Conservation (phyloP, 805 yeast species). For the Hanseniaspora singularis region DNA sequence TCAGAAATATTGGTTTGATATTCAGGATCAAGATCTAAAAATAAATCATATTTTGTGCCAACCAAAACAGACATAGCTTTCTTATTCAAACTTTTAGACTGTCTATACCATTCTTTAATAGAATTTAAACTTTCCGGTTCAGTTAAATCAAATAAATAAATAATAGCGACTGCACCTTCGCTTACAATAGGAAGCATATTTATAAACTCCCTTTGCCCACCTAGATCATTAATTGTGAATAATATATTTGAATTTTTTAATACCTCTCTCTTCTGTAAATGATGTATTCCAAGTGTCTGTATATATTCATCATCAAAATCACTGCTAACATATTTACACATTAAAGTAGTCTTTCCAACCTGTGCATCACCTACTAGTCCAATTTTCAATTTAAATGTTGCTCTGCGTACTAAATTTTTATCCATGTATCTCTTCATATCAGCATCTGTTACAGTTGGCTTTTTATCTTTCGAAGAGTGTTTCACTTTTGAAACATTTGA, state of each 20-base stretch:
- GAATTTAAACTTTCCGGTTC: constrained; percentile 74
- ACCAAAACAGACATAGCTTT: constrained; percentile 83
- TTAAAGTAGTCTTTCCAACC: constrained; percentile 87
- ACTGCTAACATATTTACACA: constrained; percentile 96
- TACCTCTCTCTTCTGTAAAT: constrained; percentile 78
- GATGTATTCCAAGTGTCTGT: constrained; percentile 89
- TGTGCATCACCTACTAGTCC: constrained; percentile 94
- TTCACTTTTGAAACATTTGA: background rate
- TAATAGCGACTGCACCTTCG: constrained; percentile 80
- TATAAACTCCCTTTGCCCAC: constrained; percentile 89
- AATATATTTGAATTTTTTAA: constrained; percentile 79
- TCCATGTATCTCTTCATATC: constrained; percentile 8
- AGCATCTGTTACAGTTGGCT: background rate
- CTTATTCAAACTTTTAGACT: constrained; percentile 76
- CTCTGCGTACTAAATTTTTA: constrained; percentile 10
- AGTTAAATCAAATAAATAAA: constrained; percentile 83
- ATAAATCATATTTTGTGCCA: constrained; percentile 87
- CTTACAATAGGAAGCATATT: constrained; percentile 92
- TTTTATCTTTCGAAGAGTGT: background rate
- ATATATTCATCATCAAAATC: constrained; percentile 83
- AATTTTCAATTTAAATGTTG: constrained; percentile 42
- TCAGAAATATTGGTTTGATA: constrained; percentile 77
- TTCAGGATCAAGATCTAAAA: constrained; percentile 61
- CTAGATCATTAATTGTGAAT: constrained; percentile 89
- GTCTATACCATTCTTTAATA: constrained; percentile 91